These are phyloP conservation scores for Collybia nuda DNA, from an alignment of 768 basidiomycete species.

Conservation along the genomic window DNA sequence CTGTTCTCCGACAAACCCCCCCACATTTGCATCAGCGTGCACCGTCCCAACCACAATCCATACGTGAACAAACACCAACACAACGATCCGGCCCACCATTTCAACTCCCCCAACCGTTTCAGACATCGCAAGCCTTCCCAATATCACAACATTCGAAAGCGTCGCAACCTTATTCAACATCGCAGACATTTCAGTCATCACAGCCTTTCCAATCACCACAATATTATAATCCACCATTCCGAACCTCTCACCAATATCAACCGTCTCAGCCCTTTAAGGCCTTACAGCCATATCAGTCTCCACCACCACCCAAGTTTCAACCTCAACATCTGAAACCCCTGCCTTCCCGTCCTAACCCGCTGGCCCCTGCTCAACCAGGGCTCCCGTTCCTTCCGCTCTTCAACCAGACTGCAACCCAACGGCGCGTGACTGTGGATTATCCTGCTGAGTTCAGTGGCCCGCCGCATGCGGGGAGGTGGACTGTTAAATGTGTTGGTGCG, in stretches of 20 bases:
- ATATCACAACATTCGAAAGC: no score
- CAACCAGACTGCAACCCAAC: slow-evolving; percentile 71
- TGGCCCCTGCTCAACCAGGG: slow-evolving; percentile 62
- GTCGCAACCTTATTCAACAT: neutral
- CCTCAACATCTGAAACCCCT: slow-evolving; percentile 14
- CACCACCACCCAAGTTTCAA: slow-evolving; percentile 11
- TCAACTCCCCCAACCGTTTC: no score
- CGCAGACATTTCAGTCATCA: neutral
- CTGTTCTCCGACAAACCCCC: neutral
- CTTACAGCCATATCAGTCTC: neutral
- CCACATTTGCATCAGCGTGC: neutral
- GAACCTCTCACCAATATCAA: neutral
- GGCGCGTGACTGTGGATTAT: slow-evolving; percentile 63
- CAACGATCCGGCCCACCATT: slow-evolving; percentile 9
- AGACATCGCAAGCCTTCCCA: no score
- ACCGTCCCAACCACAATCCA: no score
- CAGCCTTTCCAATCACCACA: neutral
- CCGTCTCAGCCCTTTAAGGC: neutral
- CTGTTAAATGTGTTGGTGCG: slow-evolving; percentile 67
- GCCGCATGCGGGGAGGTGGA: slow-evolving; percentile 68
- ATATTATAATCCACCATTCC: neutral
- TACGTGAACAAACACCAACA: no score
- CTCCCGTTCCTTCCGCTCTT: slow-evolving; percentile 70
- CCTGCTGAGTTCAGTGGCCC: slow-evolving; percentile 61
- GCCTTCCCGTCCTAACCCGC: slow-evolving; percentile 45